Evolutionary conservation across 2,329 filamentous ascomycete genomes (phyloP), one percentile per base, ranked within the genome.

Genomic region (Botrytis galanthina): DNA sequence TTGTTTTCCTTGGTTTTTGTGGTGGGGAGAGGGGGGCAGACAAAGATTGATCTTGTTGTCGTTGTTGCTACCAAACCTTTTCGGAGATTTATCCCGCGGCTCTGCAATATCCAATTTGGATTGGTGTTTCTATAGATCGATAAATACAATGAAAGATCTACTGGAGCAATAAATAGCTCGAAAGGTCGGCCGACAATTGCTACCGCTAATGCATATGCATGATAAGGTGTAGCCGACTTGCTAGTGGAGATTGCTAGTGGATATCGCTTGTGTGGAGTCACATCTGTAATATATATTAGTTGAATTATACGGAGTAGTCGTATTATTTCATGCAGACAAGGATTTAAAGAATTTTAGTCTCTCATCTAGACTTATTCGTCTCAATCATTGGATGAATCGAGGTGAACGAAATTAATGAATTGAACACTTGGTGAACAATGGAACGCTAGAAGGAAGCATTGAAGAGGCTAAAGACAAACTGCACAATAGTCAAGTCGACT

Each of bases 301-400:
- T 8, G 62, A 46, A 16, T 26, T 16, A 46, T 61, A 61, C 16
- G 32, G 32, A 44, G 32, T n/a, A 37, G 44, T 48, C 29, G 29
- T 29, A 16, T 37, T 48, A 51, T 6, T 37, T 51, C 46, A 67
- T 67, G 64, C 64, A 54, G 64, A 37, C 46, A 54, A 54, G 64
- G 64, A 67, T 67, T 67, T 16, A 14, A 18, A 32, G 46, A 12
- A 54, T 20, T n/a, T 51, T 51, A 29, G 64, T 54, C 46, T 67
- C 26, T 51, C 64, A 54, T 67, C 64, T 67, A 51, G 64, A 54
- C 35, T 54, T 26, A 39, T 67, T 39, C 64, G 32, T 67, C 46
- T 67, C 46, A 67, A 20, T 67, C n/a, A 67, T 67, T 54, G 64
- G 64, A 54, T 67, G 32, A 39, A 51, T 67, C 64, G 46, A 67